Evolutionary conservation across 768 basidiomycete genomes (phyloP).

Genomic region (Russula vinacea): DNA sequence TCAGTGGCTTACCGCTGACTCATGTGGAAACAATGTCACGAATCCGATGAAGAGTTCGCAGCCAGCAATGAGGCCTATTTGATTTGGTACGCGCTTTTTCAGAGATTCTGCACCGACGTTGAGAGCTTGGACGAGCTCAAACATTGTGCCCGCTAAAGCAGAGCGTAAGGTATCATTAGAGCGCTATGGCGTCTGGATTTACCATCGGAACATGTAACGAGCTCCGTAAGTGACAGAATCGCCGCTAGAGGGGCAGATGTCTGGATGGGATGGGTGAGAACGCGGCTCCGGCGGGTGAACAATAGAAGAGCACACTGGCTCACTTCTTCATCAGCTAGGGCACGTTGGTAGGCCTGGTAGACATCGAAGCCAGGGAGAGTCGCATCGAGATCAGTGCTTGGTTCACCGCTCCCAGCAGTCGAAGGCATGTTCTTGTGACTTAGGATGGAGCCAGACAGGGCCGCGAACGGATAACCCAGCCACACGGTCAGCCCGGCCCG

Average conservation of each 20-base stretch:
- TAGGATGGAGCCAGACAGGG: background rate
- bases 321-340: conserved; percentile 66
- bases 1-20: conserved; percentile 59
- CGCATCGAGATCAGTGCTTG: conserved; percentile 8
- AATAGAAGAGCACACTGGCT: conserved; percentile 30
- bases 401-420: background rate
- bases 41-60: conserved; percentile 89
- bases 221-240: conserved; percentile 77
- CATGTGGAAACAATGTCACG: conserved; percentile 79
- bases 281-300: background rate
- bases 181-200: conserved; percentile 29
- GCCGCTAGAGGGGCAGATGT: conserved; percentile 84
- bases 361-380: conserved; percentile 42
- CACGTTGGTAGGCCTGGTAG: conserved; percentile 52
- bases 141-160: conserved; percentile 79
- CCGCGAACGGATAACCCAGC: background rate
- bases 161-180: conserved; percentile 20
- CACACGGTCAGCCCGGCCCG: conserved; percentile 4
- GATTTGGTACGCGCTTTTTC: conserved; percentile 61
- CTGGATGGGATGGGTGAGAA: conserved; percentile 38
- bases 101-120: conserved; percentile 69
- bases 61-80: conserved; percentile 84
- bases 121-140: conserved; percentile 83
- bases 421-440: conserved; percentile 20
- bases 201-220: conserved; percentile 80